These are phyloP conservation scores for Penicillium pancosmium DNA, from an alignment of 495 filamentous ascomycete species.

Conservation along the genomic window DNA sequence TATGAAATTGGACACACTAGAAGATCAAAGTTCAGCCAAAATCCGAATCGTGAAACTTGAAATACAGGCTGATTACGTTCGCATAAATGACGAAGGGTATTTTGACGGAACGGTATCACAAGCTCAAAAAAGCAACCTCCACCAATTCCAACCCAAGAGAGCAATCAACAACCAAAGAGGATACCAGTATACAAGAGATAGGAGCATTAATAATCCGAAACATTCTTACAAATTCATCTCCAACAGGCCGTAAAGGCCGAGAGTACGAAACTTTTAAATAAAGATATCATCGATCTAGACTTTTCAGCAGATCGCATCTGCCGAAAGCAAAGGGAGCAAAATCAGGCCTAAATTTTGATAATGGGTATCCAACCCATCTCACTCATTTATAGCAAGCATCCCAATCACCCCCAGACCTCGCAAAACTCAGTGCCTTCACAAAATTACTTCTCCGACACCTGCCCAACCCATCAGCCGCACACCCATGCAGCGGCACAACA, in stretches of 20 bases:
- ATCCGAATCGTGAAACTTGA: too few relatives aligned
- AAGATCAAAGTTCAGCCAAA: too few relatives aligned
- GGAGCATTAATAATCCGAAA: neutral
- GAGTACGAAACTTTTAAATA: too few relatives aligned
- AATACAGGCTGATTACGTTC: neutral
- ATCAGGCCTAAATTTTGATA: too few relatives aligned
- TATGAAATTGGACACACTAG: too few relatives aligned
- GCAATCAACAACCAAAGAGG: neutral
- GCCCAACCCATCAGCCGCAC: slow-evolving; percentile 65
- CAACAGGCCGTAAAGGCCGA: too few relatives aligned
- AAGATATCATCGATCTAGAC: too few relatives aligned
- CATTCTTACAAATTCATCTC: too few relatives aligned
- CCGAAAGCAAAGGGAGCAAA: too few relatives aligned
- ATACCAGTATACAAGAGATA: neutral
- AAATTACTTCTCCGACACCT: slow-evolving; percentile 67
- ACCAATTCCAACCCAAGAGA: too few relatives aligned
- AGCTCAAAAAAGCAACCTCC: neutral
- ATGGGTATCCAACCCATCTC: neutral
- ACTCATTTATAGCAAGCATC: slow-evolving; percentile 58
- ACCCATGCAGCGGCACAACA: slow-evolving; percentile 69
- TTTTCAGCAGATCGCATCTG: too few relatives aligned
- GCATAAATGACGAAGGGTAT: neutral
- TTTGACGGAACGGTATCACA: neutral
- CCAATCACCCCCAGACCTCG: slow-evolving; percentile 70
- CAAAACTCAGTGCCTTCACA: slow-evolving; percentile 72